These are phyloP conservation scores for Mucor plumbeus DNA, from an alignment of 371 early-diverging fungal species.

Conservation along the genomic window DNA sequence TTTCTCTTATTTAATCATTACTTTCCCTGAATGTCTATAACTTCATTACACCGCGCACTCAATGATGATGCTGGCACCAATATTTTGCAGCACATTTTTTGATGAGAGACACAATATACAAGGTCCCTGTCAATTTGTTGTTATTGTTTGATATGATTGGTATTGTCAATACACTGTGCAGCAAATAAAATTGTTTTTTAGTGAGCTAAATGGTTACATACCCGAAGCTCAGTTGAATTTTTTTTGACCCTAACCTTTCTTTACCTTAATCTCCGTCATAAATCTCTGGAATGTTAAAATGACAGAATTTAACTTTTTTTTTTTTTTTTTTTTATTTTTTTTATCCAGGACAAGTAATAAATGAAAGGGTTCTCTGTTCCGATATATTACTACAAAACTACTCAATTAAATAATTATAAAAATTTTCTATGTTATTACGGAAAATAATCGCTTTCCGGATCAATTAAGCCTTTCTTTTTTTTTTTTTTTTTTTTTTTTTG, in stretches of 20 bases:
- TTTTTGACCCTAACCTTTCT: background rate
- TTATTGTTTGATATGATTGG: background rate
- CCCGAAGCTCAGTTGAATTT: background rate
- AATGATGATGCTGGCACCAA: background rate
- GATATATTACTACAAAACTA: background rate
- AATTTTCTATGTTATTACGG: background rate
- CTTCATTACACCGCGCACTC: slow-evolving; percentile 1
- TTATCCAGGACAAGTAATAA: background rate
- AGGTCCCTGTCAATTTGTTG: background rate
- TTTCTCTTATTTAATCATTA: background rate
- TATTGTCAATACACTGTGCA: background rate
- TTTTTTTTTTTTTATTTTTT: background rate
- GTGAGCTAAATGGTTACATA: background rate
- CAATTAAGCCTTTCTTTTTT: background rate
- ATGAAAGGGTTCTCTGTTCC: background rate
- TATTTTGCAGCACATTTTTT: background rate
- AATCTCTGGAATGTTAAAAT: background rate
- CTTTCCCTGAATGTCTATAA: background rate
- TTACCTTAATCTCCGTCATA: background rate
- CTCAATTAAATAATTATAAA: background rate
- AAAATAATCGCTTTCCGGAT: background rate
- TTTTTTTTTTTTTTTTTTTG: background rate
- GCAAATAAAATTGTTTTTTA: background rate
- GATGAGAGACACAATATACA: slow-evolving; percentile 2
- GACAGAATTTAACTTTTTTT: background rate